Percentiles rank a stretch among this genome's conserved stretches.
phyloP scores from a whole-genome alignment of 192 early-diverging fungal species.

The Umbelopsis isabellina region DNA sequence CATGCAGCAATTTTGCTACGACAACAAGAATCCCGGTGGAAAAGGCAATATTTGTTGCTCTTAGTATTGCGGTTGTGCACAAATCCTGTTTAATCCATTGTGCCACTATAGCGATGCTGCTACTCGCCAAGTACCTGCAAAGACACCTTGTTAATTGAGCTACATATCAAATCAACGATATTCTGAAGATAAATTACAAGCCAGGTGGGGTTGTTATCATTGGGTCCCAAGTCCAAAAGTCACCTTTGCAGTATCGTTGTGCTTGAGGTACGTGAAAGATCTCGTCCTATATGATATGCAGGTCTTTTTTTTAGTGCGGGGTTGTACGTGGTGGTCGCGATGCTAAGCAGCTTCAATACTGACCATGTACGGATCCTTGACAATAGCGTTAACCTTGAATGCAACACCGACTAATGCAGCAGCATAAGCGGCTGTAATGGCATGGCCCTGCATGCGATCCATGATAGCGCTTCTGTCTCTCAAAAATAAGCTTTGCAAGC shows the following conservation, averaged over 20 bases:
- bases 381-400: constrained; percentile 13
- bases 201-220: constrained; percentile 98
- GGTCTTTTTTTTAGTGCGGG: background rate
- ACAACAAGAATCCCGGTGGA: constrained; percentile 55
- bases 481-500: background rate
- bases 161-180: background rate
- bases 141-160: background rate
- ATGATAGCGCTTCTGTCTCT: background rate
- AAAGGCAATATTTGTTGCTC: constrained; percentile 73
- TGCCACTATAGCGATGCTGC: background rate
- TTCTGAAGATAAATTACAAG: constrained; percentile 58
- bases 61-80: constrained; percentile 43
- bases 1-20: constrained; percentile 38
- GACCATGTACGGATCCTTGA: constrained; percentile 24
- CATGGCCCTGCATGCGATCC: background rate
- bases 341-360: background rate
- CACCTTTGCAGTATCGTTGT: constrained; percentile 77
- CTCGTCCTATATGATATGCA: constrained; percentile 73
- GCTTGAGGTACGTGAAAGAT: constrained; percentile 93
- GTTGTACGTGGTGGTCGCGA: background rate
- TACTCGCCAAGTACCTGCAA: constrained; percentile 36
- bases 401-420: background rate
- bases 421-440: background rate
- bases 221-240: constrained; percentile 80
- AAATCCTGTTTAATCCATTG: background rate